These are phyloP conservation scores for Bonia amplexicaulis DNA, from an alignment of 176 grass and related monocot genomes.

Conservation along the genomic window DNA sequence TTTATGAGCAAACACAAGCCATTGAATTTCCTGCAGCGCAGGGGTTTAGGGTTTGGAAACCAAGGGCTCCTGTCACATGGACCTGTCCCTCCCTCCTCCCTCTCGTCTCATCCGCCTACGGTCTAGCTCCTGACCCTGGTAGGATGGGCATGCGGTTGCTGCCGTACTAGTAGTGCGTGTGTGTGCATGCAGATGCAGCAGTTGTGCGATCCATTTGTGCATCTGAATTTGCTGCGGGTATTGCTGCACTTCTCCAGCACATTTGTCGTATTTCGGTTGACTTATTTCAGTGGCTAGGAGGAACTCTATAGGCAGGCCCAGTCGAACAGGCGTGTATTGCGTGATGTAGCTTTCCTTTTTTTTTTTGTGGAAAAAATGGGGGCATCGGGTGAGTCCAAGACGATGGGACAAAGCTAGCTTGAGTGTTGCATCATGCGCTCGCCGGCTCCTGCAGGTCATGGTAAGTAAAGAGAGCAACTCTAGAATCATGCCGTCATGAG, in stretches of 20 bases:
- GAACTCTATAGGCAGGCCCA: background rate
- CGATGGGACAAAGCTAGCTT: background rate
- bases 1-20: constrained; percentile 12
- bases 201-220: background rate
- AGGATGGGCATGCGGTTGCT: background rate
- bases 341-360: background rate
- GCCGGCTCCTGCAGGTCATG: background rate
- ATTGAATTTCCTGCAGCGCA: constrained; percentile 23
- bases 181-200: too few relatives aligned
- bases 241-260: background rate
- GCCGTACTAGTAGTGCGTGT: too few relatives aligned
- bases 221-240: background rate
- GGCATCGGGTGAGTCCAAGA: background rate
- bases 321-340: background rate
- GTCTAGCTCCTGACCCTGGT: background rate
- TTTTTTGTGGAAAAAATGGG: background rate
- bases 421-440: background rate
- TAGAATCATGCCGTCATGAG: background rate
- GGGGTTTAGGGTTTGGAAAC: constrained; percentile 36
- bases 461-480: too few relatives aligned
- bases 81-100: constrained; percentile 7
- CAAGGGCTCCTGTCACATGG: constrained; percentile 39
- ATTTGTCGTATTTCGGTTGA: constrained; percentile 16
- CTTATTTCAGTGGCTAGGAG: background rate
- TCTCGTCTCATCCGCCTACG: background rate